Evolutionary conservation across 176 grass and related monocot species (phyloP), one percentile per base, ranked within the genome.

Genomic region (Ensete ventricosum): DNA sequence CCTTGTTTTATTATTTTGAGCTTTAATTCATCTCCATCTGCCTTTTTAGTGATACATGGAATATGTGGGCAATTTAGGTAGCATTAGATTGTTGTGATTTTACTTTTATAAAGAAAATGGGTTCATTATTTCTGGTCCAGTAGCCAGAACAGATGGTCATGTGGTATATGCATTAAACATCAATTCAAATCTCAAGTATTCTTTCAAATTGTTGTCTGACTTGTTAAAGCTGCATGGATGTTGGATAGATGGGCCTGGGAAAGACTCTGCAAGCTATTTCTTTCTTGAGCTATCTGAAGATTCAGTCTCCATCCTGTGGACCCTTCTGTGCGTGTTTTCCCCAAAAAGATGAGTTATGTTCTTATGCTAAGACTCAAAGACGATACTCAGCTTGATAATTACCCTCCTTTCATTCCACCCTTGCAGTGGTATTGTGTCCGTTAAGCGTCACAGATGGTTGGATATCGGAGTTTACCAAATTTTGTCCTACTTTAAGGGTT

Each of bases 261-360:
- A 96, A 96, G 79, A 96, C 93, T 82, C 83, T 96, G 20, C 93
- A 96, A 62, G 89, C 89, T 65, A 96, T 96, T 64, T 92, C 89
- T 58, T 86, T 92, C 62, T 71, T 96, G 77, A 92, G 85, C 74
- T 88, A 92, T 72, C 81, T 96, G 50, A 96, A 88, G 83, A 82
- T 72, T 54, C 72, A 85, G 7, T 84, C 77, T 51, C 77, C 83
- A 20, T 53, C 93, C 12, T 81, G 73, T 14, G 85, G 87, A 27
- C 93, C 93, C 12, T 97, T 97, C 73, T 67, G 93, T 97, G 72
- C 50, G 89, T 79, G 80, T 73, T 16, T 72, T 50, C 13, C 27
- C 7, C 67, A 50, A 9, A 21, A 69, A 14, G 53, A 55, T 54
- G 21, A 55, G 17, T 11, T 73, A 55, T 17, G 51, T 73, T 73